Percentiles rank a stretch among this genome's conserved stretches.
These are phyloP conservation scores for Amanita pseudoporphyria DNA, from an alignment of 768 basidiomycete species.

Conservation along the genomic window DNA sequence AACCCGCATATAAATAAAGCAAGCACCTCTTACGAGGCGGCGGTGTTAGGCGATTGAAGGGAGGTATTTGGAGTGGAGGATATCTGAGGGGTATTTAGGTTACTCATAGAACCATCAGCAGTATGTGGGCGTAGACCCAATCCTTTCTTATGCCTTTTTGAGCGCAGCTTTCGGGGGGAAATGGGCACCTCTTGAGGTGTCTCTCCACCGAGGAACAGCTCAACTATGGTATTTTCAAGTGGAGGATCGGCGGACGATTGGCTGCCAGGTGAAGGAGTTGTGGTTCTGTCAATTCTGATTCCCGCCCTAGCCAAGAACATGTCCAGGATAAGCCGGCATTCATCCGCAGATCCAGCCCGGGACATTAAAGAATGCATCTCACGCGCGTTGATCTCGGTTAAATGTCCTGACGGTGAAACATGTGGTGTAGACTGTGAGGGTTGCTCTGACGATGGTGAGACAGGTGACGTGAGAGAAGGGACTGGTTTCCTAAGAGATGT, in stretches of 20 bases:
- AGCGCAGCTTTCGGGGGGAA: constrained; percentile 1
- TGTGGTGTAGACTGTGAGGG: constrained; percentile 8
- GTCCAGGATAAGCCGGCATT: constrained; percentile 79
- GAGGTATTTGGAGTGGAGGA: neutral
- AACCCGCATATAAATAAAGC: neutral
- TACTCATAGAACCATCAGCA: neutral
- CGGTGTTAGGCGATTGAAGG: neutral
- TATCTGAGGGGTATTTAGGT: neutral
- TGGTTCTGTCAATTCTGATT: constrained; percentile 20
- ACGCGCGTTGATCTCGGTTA: constrained; percentile 38
- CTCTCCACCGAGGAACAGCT: constrained; percentile 29
- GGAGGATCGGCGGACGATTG: constrained; percentile 17
- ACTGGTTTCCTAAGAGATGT: constrained; percentile 13
- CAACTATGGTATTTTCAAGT: constrained; percentile 44
- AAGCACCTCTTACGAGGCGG: neutral
- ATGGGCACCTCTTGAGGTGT: neutral
- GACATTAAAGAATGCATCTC: constrained; percentile 63
- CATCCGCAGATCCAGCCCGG: constrained; percentile 64
- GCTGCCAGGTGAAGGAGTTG: constrained; percentile 20
- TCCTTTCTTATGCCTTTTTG: constrained; percentile 4
- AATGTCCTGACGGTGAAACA: constrained; percentile 17
- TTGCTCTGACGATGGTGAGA: neutral
- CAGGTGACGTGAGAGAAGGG: constrained; percentile 6
- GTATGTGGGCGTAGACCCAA: constrained; percentile 3
- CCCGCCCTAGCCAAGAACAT: constrained; percentile 68